Evolutionary conservation across 2,329 filamentous ascomycete genomes (phyloP).

Genomic region (Akanthomyces uredinophilus): DNA sequence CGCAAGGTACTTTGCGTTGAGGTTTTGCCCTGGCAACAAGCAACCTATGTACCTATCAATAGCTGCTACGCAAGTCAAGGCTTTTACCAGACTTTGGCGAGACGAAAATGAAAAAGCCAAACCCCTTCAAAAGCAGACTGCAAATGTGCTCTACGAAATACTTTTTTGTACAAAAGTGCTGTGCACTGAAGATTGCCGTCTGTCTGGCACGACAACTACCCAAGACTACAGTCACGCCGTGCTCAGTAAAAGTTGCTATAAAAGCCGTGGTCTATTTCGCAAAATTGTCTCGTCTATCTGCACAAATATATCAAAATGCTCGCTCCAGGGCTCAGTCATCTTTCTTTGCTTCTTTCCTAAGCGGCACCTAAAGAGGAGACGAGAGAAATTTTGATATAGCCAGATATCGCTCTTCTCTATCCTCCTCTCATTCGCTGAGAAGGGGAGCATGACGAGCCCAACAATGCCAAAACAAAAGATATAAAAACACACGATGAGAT

Average conservation of each 20-base stretch:
- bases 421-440: background rate
- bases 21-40: too few relatives aligned
- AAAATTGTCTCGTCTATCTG: conserved; percentile 8
- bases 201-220: background rate
- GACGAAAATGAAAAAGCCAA: too few relatives aligned
- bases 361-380: background rate
- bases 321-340: background rate
- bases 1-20: too few relatives aligned
- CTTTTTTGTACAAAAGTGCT: too few relatives aligned
- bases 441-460: background rate
- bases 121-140: too few relatives aligned
- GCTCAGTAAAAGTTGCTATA: background rate
- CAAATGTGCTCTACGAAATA: too few relatives aligned
- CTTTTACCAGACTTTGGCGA: too few relatives aligned
- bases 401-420: conserved; percentile 4
- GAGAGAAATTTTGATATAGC: background rate
- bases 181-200: too few relatives aligned
- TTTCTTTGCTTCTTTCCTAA: background rate
- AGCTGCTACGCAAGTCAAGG: too few relatives aligned
- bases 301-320: background rate
- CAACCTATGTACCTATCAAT: too few relatives aligned
- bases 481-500: background rate
- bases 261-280: background rate
- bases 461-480: background rate
- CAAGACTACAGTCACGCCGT: background rate